Conservation (phyloP, 306 rosid species). For the Cicer bijugum region DNA sequence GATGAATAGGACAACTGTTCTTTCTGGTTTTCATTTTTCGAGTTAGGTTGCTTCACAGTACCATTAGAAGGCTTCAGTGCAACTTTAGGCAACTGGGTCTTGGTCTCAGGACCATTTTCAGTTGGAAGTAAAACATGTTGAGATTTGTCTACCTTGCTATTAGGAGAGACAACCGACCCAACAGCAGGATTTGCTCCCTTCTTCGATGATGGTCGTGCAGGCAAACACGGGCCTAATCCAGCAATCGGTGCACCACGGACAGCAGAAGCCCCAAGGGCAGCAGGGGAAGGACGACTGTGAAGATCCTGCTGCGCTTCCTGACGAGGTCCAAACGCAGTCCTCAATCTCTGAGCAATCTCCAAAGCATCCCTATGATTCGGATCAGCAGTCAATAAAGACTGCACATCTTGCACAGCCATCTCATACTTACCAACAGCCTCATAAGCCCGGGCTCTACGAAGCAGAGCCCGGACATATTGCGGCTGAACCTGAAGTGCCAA, state of each 20-base stretch:
- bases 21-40: conserved; percentile 53
- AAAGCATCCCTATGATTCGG: conserved; percentile 77
- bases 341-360: conserved; percentile 81
- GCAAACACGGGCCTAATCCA: conserved; percentile 87
- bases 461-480: conserved; percentile 72
- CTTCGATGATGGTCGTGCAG: conserved; percentile 70
- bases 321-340: conserved; percentile 76
- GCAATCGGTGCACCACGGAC: conserved; percentile 93
- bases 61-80: conserved; percentile 72
- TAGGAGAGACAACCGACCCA: conserved; percentile 48
- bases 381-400: conserved; percentile 71
- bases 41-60: conserved; percentile 48
- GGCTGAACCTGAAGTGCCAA: conserved; percentile 97
- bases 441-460: conserved; percentile 79
- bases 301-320: conserved; percentile 93
- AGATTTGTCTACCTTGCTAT: conserved; percentile 64
- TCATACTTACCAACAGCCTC: conserved; percentile 87
- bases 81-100: conserved; percentile 63
- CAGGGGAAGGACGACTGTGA: conserved; percentile 99
- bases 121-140: conserved; percentile 48
- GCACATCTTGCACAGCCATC: conserved; percentile 88
- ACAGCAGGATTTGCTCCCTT: conserved; percentile 53
- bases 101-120: conserved; percentile 69
- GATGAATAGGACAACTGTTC: conserved; percentile 52
- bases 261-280: conserved; percentile 96